Percentiles rank a stretch among this genome's conserved stretches.
Conservation (phyloP, 805 yeast genomes). For the Ogataea ramenticola region DNA sequence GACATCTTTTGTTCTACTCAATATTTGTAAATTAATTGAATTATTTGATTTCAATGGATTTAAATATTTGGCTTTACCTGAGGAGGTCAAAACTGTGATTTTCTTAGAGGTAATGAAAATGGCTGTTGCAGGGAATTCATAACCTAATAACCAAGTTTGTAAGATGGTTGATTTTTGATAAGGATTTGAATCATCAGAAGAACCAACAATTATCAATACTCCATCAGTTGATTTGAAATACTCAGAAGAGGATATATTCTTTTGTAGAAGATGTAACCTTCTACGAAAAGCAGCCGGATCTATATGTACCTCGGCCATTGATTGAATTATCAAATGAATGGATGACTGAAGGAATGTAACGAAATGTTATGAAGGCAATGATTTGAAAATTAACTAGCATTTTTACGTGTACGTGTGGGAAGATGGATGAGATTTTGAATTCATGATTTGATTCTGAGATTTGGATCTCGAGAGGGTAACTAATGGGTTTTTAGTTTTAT, state of each 20-base stretch:
- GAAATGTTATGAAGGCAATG: too few relatives aligned
- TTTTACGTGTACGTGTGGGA: too few relatives aligned
- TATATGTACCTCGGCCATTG: slow-evolving; percentile 54
- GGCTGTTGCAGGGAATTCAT: slow-evolving; percentile 92
- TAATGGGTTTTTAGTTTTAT: too few relatives aligned
- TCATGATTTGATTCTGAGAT: too few relatives aligned
- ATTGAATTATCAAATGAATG: too few relatives aligned
- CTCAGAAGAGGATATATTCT: slow-evolving; percentile 21
- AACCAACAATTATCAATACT: slow-evolving; percentile 68
- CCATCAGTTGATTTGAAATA: slow-evolving; percentile 39
- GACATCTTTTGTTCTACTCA: slow-evolving; percentile 76
- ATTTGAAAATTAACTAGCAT: too few relatives aligned
- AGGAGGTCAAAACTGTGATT: slow-evolving; percentile 65
- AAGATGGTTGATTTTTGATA: slow-evolving; percentile 80
- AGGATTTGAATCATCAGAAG: slow-evolving; percentile 81
- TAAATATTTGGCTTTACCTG: slow-evolving; percentile 78
- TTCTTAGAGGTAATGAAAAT: slow-evolving; percentile 55
- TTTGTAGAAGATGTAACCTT: slow-evolving; percentile 39
- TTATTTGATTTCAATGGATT: slow-evolving; percentile 44
- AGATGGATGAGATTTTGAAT: too few relatives aligned
- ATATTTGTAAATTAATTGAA: slow-evolving; percentile 36
- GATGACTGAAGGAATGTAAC: too few relatives aligned
- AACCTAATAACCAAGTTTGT: slow-evolving; percentile 89
- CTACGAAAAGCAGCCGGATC: slow-evolving; percentile 47
- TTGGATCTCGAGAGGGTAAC: too few relatives aligned